Percentiles rank a stretch among this genome's conserved stretches.
These are phyloP conservation scores for Plasmodium knowlesi DNA, from an alignment of 169 alveolate species.

Conservation along the genomic window DNA sequence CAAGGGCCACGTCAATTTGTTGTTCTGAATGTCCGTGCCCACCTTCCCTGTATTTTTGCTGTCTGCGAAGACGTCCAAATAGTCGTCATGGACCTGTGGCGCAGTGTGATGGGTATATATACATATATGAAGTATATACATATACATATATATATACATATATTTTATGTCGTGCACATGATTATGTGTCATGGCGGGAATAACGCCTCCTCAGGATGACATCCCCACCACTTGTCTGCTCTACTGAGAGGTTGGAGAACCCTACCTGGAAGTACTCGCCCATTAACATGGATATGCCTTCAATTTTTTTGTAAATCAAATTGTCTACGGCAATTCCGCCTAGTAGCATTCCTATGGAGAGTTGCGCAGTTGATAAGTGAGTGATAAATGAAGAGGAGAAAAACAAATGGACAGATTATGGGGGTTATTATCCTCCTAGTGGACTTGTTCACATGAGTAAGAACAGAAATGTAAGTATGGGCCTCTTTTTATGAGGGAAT, in stretches of 20 bases:
- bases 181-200: not conserved
- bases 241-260: not conserved
- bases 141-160: not conserved
- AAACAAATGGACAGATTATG: not conserved
- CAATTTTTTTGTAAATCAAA: slow-evolving; percentile 78
- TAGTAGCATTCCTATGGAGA: slow-evolving; percentile 79
- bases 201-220: not conserved
- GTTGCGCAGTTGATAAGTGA: not conserved
- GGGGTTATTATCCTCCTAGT: not conserved
- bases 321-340: slow-evolving; percentile 77
- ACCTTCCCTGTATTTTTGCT: slow-evolving; percentile 79
- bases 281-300: slow-evolving; percentile 76
- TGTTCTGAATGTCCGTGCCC: slow-evolving; percentile 85
- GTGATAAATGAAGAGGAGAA: not conserved
- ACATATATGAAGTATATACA: too few species aligned
- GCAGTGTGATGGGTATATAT: not conserved
- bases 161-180: not conserved
- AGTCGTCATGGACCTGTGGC: slow-evolving; percentile 84
- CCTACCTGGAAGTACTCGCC: slow-evolving; percentile 85
- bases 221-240: not conserved
- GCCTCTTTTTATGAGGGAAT: not conserved
- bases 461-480: not conserved
- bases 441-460: not conserved
- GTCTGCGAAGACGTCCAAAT: slow-evolving; percentile 80
- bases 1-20: slow-evolving; percentile 84